Conservation (phyloP, 331 rosid genomes). For the Rhamnella rubrinervis region DNA sequence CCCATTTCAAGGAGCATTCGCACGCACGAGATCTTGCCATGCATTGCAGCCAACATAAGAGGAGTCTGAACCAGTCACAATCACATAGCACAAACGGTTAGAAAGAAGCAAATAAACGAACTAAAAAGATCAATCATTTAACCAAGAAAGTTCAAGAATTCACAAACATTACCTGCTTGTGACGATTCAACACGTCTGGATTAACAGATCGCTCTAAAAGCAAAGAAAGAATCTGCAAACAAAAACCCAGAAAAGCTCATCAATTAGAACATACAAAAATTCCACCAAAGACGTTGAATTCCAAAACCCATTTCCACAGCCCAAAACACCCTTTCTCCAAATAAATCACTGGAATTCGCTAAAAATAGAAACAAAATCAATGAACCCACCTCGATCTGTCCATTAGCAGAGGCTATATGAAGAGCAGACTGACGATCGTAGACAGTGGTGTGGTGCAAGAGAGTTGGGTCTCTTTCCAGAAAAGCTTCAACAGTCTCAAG, state of each 20-base stretch:
- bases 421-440: conserved; percentile 78
- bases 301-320: conserved; percentile 15
- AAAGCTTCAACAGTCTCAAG: conserved; percentile 38
- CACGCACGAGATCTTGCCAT: conserved; percentile 72
- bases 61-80: conserved; percentile 63
- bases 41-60: conserved; percentile 93
- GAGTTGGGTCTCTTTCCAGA: conserved; percentile 44
- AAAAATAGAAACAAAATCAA: not conserved
- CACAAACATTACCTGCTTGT: conserved; percentile 64
- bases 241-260: not conserved
- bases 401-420: conserved; percentile 84
- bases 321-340: not conserved
- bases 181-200: conserved; percentile 75
- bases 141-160: conserved; percentile 1
- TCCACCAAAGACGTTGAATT: not conserved
- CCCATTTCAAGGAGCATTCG: conserved; percentile 73
- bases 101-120: conserved; percentile 2
- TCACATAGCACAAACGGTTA: conserved; percentile 19
- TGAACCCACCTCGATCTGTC: conserved; percentile 69
- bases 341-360: conserved; percentile 1
- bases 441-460: conserved; percentile 56
- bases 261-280: conserved; percentile 11
- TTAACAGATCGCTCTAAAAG: conserved; percentile 69
- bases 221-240: conserved; percentile 63
- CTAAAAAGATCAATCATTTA: conserved; percentile 6